Conservation (phyloP, 768 basidiomycete genomes). For the Rhodotorula taiwanensis region DNA sequence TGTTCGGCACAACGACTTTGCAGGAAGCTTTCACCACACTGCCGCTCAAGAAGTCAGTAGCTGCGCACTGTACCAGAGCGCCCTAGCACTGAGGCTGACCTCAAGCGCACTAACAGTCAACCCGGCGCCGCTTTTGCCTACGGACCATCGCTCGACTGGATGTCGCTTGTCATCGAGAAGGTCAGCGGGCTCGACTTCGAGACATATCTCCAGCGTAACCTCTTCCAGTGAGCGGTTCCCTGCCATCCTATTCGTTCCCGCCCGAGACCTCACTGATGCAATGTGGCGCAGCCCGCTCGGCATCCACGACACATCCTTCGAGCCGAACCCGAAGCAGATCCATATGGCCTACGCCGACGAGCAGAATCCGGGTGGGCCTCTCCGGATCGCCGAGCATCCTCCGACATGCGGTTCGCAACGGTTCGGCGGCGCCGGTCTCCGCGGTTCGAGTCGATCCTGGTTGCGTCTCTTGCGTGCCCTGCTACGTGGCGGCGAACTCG, state of each 20-base stretch:
- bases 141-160: conserved; percentile 42
- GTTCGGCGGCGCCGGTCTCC: conserved; percentile 38
- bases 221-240: conserved; percentile 38
- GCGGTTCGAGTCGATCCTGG: conserved; percentile 39
- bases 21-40: background rate
- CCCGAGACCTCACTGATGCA: background rate
- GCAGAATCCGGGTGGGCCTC: background rate
- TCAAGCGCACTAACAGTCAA: background rate
- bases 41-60: background rate
- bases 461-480: conserved; percentile 39
- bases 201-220: conserved; percentile 41
- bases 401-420: conserved; percentile 20
- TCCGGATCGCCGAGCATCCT: conserved; percentile 24
- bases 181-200: conserved; percentile 40
- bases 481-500: conserved; percentile 23
- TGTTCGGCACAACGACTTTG: too few relatives aligned
- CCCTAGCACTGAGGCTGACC: background rate
- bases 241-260: background rate
- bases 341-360: conserved; percentile 1
- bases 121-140: conserved; percentile 28
- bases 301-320: conserved; percentile 40
- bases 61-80: too few relatives aligned
- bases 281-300: conserved; percentile 37
- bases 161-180: conserved; percentile 41
- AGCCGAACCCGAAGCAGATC: conserved; percentile 19